A percentile compares a stretch with the other conserved stretches of the same genome.
These are phyloP conservation scores for Smallanthus sonchifolius DNA, from an alignment of 129 eudicot genomes.

Conservation along the genomic window DNA sequence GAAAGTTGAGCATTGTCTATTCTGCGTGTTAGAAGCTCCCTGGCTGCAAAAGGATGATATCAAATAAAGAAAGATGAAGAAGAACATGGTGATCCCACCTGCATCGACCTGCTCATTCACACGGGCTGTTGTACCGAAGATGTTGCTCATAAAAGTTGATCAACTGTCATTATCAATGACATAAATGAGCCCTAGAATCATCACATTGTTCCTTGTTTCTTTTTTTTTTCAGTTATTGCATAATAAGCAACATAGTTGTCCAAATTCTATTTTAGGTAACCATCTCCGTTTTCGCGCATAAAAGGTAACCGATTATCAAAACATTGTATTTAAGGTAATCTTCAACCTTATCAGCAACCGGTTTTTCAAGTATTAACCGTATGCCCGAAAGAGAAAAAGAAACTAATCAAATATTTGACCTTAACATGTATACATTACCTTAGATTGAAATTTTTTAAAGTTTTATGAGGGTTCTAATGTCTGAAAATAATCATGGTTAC, in stretches of 20 bases:
- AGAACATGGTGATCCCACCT: conserved; percentile 3
- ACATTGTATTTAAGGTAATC: not conserved
- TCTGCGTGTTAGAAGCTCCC: conserved; percentile 25
- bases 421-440: not conserved
- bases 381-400: not conserved
- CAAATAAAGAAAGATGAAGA: conserved; percentile 12
- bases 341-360: not conserved
- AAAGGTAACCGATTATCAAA: not conserved
- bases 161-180: conserved; percentile 45
- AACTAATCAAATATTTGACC: not conserved
- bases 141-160: conserved; percentile 77
- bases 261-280: not conserved
- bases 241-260: not conserved
- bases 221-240: not conserved
- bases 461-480: not conserved
- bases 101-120: conserved; percentile 26
- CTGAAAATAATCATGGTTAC: not conserved
- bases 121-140: conserved; percentile 53
- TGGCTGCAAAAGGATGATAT: conserved; percentile 26
- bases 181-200: not conserved
- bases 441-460: not conserved
- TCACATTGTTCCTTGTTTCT: not conserved
- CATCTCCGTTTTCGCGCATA: not conserved
- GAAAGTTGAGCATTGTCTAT: not conserved
- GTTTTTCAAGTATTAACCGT: not conserved